Conservation (phyloP, 129 eudicot species). For the Cynara cardunculus region DNA sequence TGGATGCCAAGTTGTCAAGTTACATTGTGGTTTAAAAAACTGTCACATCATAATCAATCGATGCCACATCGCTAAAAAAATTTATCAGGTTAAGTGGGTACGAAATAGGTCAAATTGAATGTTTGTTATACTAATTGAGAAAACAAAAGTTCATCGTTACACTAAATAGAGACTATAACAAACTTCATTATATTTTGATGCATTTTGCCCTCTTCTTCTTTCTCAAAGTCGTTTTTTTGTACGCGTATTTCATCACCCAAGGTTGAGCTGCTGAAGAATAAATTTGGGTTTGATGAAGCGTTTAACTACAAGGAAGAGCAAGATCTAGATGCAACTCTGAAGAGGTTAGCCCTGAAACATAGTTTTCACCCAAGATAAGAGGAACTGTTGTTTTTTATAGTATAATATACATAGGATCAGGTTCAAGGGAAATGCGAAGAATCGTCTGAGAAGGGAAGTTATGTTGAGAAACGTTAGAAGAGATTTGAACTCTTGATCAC, state of each 20-base stretch:
- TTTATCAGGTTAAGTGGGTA: neutral
- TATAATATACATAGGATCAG: no score
- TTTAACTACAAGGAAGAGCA: slow-evolving; percentile 51
- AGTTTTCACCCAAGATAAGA: neutral
- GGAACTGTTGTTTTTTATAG: neutral
- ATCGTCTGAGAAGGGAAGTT: no score
- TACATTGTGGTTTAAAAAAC: no score
- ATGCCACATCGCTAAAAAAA: no score
- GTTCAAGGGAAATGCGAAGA: no score
- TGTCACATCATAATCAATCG: no score
- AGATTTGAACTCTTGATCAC: no score
- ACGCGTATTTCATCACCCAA: slow-evolving; percentile 3
- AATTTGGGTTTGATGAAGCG: slow-evolving; percentile 45
- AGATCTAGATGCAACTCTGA: no score
- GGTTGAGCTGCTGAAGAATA: slow-evolving; percentile 42
- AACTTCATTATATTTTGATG: neutral
- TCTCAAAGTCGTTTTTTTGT: neutral
- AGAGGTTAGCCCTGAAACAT: slow-evolving; percentile 21
- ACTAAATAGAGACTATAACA: neutral
- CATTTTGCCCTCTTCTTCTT: neutral
- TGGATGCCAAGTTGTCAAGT: no score
- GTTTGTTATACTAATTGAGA: neutral
- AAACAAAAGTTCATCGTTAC: neutral
- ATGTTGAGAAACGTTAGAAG: no score
- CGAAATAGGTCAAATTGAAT: neutral